A percentile compares a stretch with the other conserved stretches of the same genome.
These are phyloP conservation scores for Malassezia cuniculi DNA, from an alignment of 1,284 basidiomycete species.

Conservation along the genomic window DNA sequence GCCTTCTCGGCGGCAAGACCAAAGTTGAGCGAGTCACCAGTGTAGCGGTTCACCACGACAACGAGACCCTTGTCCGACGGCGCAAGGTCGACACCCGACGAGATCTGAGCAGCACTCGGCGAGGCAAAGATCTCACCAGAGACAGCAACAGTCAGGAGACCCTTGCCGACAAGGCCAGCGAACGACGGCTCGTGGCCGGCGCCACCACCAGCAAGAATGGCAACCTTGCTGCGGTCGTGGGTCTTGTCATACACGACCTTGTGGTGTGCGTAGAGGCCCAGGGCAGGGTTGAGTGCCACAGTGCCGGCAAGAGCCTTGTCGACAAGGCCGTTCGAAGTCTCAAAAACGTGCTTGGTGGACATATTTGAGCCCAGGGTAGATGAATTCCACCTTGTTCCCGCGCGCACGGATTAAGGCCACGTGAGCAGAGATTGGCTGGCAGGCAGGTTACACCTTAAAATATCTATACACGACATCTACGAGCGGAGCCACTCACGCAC, in stretches of 20 bases:
- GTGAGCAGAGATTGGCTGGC: no score
- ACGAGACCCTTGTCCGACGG: slow-evolving; percentile 46
- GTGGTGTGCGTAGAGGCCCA: slow-evolving; percentile 37
- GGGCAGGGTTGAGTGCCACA: slow-evolving; percentile 38
- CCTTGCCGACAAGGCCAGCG: slow-evolving; percentile 46
- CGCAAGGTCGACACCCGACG: slow-evolving; percentile 46
- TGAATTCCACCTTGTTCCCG: no score
- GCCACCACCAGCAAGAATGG: slow-evolving; percentile 48
- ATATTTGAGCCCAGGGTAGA: no score
- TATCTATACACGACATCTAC: no score
- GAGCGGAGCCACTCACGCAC: slow-evolving; percentile 48
- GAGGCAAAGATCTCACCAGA: slow-evolving; percentile 51
- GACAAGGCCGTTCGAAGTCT: slow-evolving; percentile 36
- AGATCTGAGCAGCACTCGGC: slow-evolving; percentile 49
- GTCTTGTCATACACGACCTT: slow-evolving; percentile 40
- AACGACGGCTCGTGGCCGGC: slow-evolving; percentile 48
- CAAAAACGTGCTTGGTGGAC: slow-evolving; percentile 44
- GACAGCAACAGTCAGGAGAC: slow-evolving; percentile 47
- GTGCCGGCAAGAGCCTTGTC: slow-evolving; percentile 37
- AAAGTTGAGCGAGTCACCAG: slow-evolving; percentile 50
- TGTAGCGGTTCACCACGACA: slow-evolving; percentile 47
- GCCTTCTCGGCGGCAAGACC: slow-evolving; percentile 46
- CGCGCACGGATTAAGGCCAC: no score
- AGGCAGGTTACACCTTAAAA: no score
- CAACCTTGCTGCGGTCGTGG: slow-evolving; percentile 46